phyloP scores from a whole-genome alignment of 352 stramenopile genomes.

The Phytophthora fragariae region DNA sequence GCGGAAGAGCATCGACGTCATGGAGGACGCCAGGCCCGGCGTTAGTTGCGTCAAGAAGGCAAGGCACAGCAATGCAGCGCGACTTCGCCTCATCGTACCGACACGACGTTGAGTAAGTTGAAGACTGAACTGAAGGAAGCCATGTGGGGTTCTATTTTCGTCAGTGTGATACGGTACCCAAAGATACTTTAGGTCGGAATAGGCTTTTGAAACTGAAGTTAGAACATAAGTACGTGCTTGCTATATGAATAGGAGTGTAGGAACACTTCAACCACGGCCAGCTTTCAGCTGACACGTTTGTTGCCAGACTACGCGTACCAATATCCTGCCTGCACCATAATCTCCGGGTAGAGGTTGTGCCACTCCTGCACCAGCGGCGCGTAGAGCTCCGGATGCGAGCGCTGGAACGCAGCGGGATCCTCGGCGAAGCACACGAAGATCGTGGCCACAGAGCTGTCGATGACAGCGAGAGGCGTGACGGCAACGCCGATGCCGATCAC shows the following conservation, averaged over 20 bases:
- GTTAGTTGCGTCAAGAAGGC: constrained; percentile 6
- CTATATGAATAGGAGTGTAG: constrained; percentile 3
- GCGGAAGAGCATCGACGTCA: constrained; percentile 35
- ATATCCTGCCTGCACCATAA: constrained; percentile 91
- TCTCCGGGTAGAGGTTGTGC: constrained; percentile 90
- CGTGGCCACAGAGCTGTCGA: constrained; percentile 95
- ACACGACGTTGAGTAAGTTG: constrained; percentile 12
- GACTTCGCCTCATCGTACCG: constrained; percentile 18
- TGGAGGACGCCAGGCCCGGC: constrained; percentile 14
- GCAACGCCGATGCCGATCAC: constrained; percentile 90
- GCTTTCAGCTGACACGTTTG: not conserved
- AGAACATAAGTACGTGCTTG: too few species aligned
- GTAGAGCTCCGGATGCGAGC: constrained; percentile 85
- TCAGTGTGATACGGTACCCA: constrained; percentile 5
- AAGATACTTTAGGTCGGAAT: not conserved
- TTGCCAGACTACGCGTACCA: constrained; percentile 58
- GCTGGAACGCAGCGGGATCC: constrained; percentile 83
- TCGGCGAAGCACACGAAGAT: constrained; percentile 98
- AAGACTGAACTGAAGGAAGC: constrained; percentile 13
- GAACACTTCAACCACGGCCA: not conserved
- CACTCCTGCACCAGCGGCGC: constrained; percentile 84
- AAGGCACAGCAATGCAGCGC: constrained; percentile 2
- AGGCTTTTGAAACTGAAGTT: not conserved
- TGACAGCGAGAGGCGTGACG: constrained; percentile 91
- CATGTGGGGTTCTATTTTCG: constrained; percentile 6